Evolutionary conservation across 768 basidiomycete genomes (phyloP), one percentile per base, ranked within the genome.

Genomic region (Boletus subparvulus): DNA sequence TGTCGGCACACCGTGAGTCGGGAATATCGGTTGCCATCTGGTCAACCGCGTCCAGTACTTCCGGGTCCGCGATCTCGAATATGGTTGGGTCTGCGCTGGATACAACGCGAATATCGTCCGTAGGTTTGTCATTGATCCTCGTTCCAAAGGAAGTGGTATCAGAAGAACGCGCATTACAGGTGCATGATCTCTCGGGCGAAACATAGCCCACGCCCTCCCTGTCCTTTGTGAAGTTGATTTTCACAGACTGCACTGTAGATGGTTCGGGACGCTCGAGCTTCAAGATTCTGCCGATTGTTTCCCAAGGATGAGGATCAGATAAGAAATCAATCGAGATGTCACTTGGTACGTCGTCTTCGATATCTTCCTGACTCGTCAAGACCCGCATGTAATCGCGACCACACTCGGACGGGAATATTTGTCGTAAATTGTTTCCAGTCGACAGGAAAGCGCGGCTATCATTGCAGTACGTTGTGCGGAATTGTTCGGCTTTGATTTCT

Each of bases 281-380:
- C 21, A 71, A 46, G 4, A 73, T 68, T 28, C 30, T 66, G 28
- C 62, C 64, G n/a, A 71, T 73, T 21, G 69, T 66, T 45, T 63
- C 61, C 70, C 70, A 71, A 14, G 70, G 70, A 46, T 68, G 60
- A 6, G 70, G 69, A 52, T 71, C 70, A n/a, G 64, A 60, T 28
- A 71, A 55, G 55, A 73, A 62, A 54, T 71, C 58, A 17, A 73
- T 47, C 21, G 60, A 58, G 41, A 60, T 36, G 19, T 44, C 24
- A 13, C 26, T n/a, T 40, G 36, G 41, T n/a, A 30, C 7, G 19
- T 35, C 37, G 19, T 56, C 52, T 33, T 40, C 35, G 17, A 26
- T 9, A 17, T 41, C 45, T 36, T 50, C 40, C 12, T 24, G 41
- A 12, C 14, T 37, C 36, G 26, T 35, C 48, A 26, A 28, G 33